Evolutionary conservation across 306 rosid species (phyloP).

Genomic region (Acmispon strigosus): DNA sequence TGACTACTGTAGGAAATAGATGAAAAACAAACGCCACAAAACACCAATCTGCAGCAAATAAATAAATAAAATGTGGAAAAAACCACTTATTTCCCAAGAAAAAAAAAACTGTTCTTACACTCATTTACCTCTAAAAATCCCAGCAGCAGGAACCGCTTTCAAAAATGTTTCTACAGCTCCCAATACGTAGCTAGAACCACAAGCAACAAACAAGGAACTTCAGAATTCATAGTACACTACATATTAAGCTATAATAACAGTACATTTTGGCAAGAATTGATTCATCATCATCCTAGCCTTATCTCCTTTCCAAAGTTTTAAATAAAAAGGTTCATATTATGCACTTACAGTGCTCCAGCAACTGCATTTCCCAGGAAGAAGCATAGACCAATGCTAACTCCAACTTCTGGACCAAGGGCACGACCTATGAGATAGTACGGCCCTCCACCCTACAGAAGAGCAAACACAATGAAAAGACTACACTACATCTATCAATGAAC

Average conservation of each 20-base stretch:
- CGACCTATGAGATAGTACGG: conserved; percentile 99
- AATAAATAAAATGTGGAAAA: neutral
- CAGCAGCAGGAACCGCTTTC: conserved; percentile 94
- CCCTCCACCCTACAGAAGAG: conserved; percentile 85
- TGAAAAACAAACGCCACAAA: neutral
- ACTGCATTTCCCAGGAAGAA: conserved; percentile 99
- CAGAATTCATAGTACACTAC: conserved; percentile 1
- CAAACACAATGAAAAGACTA: neutral
- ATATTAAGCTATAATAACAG: conserved; percentile 15
- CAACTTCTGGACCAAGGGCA: conserved; percentile 99
- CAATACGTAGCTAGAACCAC: conserved; percentile 75
- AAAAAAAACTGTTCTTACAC: neutral
- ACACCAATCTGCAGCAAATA: neutral
- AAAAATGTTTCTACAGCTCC: conserved; percentile 99
- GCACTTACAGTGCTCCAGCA: conserved; percentile 97
- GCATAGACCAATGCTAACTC: conserved; percentile 98
- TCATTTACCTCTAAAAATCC: conserved; percentile 77
- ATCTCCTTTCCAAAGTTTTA: conserved; percentile 12
- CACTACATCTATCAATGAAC: conserved; percentile 10
- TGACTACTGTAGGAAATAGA: neutral
- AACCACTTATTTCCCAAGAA: neutral
- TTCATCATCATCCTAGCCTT: conserved; percentile 3
- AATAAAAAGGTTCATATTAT: conserved; percentile 5
- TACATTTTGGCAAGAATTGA: conserved; percentile 12
- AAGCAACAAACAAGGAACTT: conserved; percentile 30